phyloP scores from a whole-genome alignment of 768 basidiomycete genomes.

The Xanthoconium stramineum region DNA sequence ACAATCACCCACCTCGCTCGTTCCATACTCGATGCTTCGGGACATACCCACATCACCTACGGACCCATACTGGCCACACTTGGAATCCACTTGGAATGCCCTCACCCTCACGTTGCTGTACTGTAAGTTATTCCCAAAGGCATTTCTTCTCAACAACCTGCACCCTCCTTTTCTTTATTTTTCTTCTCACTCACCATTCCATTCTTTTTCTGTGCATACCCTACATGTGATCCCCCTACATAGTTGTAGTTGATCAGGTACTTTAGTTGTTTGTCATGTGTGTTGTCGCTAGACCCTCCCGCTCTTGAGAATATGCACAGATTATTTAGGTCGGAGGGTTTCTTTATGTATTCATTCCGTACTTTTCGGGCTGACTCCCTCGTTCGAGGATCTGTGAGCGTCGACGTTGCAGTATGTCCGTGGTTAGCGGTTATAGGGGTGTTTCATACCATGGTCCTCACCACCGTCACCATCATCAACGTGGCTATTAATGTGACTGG shows the following conservation, averaged over 20 bases:
- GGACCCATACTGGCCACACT: background rate
- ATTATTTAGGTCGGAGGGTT: background rate
- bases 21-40: background rate
- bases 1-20: background rate
- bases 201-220: background rate
- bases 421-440: no score
- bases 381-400: background rate
- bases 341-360: background rate
- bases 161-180: background rate
- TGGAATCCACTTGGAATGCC: constrained; percentile 13
- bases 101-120: constrained; percentile 1
- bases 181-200: background rate
- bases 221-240: constrained; percentile 7
- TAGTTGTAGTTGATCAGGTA: no score
- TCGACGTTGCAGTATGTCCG: no score
- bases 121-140: background rate
- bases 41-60: background rate
- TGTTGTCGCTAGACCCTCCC: background rate
- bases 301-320: background rate
- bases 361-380: background rate
- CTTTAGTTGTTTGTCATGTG: background rate
- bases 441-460: no score
- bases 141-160: background rate
- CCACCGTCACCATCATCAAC: no score
- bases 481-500: no score